Percentiles rank a stretch among this genome's conserved stretches.
These are phyloP conservation scores for Angomonas ambiguus DNA, from an alignment of 208 protist species.

Conservation along the genomic window DNA sequence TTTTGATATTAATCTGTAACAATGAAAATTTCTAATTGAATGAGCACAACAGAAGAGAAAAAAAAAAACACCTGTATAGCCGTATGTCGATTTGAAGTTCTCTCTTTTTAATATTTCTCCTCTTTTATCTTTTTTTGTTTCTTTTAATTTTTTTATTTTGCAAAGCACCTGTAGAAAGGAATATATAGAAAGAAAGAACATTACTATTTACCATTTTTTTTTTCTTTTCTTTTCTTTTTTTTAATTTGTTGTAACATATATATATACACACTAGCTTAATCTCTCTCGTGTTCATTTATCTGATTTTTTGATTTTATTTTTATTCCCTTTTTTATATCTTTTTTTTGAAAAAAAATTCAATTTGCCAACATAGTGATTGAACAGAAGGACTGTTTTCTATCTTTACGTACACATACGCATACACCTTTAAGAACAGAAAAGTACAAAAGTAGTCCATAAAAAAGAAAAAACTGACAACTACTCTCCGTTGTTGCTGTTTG, in stretches of 20 bases:
- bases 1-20: background rate
- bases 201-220: constrained; percentile 7
- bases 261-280: background rate
- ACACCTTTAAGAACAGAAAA: too few species aligned
- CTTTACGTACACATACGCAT: too few species aligned
- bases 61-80: too few species aligned
- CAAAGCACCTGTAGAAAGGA: too few species aligned
- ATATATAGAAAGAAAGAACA: too few species aligned
- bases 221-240: background rate
- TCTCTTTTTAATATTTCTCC: background rate
- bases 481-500: constrained; percentile 3
- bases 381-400: too few species aligned
- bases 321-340: background rate
- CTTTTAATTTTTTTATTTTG: constrained; percentile 11
- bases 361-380: background rate
- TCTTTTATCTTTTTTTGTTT: background rate
- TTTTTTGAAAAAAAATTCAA: constrained; percentile 7
- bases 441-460: too few species aligned
- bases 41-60: background rate
- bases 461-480: constrained; percentile 5
- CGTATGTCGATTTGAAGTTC: too few species aligned
- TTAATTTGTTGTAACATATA: background rate
- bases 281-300: background rate
- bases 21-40: background rate
- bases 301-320: constrained; percentile 10